A percentile compares a stretch with the other conserved stretches of the same genome.
phyloP scores from a whole-genome alignment of 2,329 filamentous ascomycete species.

The Fusarium torulosum region DNA sequence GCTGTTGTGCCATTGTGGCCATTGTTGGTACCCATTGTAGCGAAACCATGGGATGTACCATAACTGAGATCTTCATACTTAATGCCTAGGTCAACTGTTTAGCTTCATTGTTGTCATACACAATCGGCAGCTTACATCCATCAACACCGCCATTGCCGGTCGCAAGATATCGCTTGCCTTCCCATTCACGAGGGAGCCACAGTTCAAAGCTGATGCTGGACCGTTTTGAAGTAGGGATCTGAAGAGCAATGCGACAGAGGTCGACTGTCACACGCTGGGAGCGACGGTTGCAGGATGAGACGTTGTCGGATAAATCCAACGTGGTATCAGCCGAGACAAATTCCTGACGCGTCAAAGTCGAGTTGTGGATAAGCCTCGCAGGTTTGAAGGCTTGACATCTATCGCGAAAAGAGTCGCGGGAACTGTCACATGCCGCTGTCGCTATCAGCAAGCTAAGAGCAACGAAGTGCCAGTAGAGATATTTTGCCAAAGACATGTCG shows the following conservation, averaged over 20 bases:
- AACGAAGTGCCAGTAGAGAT: too few species aligned
- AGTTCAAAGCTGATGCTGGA: slow-evolving; percentile 55
- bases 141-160: slow-evolving; percentile 63
- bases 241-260: slow-evolving; percentile 19
- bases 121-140: slow-evolving; percentile 53
- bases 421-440: too few species aligned
- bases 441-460: too few species aligned
- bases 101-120: too few species aligned
- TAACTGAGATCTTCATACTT: slow-evolving; percentile 55
- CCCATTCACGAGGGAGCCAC: slow-evolving; percentile 62
- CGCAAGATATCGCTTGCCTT: slow-evolving; percentile 57
- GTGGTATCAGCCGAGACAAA: slow-evolving; percentile 9
- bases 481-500: too few species aligned
- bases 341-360: slow-evolving; percentile 26
- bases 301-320: slow-evolving; percentile 6
- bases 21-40: slow-evolving; percentile 62
- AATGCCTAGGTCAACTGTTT: slow-evolving; percentile 50
- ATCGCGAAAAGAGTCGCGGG: slow-evolving; percentile 2
- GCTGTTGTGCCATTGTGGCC: slow-evolving; percentile 60
- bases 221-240: slow-evolving; percentile 21
- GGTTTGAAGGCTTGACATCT: slow-evolving; percentile 14
- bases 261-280: slow-evolving; percentile 16
- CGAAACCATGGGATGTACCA: slow-evolving; percentile 57
- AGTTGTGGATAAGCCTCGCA: slow-evolving; percentile 2
- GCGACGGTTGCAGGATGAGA: slow-evolving; percentile 21